These are phyloP conservation scores for Trapa bicornis DNA, from an alignment of 345 rosid species.

Conservation along the genomic window DNA sequence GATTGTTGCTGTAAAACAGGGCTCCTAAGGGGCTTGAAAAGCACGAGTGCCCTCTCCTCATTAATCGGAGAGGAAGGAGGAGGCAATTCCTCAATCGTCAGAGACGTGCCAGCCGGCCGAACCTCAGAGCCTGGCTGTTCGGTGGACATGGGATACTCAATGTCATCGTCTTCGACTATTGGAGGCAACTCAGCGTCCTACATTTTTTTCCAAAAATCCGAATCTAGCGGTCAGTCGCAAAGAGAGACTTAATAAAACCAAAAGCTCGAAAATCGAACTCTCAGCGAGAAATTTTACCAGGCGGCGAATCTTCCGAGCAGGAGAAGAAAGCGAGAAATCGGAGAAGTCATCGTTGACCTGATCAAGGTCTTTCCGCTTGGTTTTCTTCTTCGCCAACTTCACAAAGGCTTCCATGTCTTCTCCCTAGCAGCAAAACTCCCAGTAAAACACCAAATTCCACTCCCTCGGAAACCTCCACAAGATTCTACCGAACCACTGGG, in stretches of 20 bases:
- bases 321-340: conserved; percentile 70
- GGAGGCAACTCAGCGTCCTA: conserved; percentile 51
- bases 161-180: conserved; percentile 46
- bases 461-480: neutral
- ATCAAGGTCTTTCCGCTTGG: conserved; percentile 51
- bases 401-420: neutral
- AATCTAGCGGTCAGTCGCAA: neutral
- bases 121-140: neutral
- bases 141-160: conserved; percentile 10
- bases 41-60: conserved; percentile 57
- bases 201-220: neutral
- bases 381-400: conserved; percentile 21
- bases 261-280: neutral
- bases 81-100: conserved; percentile 9
- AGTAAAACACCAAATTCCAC: conserved; percentile 11
- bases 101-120: neutral
- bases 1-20: conserved; percentile 6
- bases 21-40: conserved; percentile 31
- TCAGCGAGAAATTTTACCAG: conserved; percentile 27
- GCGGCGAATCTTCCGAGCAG: conserved; percentile 68
- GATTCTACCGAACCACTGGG: neutral
- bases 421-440: neutral
- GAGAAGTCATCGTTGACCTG: conserved; percentile 62
- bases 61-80: conserved; percentile 16
- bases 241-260: neutral